Evolutionary conservation across 768 basidiomycete genomes (phyloP), one percentile per base, ranked within the genome.

Genomic region (Pisolithus albus): DNA sequence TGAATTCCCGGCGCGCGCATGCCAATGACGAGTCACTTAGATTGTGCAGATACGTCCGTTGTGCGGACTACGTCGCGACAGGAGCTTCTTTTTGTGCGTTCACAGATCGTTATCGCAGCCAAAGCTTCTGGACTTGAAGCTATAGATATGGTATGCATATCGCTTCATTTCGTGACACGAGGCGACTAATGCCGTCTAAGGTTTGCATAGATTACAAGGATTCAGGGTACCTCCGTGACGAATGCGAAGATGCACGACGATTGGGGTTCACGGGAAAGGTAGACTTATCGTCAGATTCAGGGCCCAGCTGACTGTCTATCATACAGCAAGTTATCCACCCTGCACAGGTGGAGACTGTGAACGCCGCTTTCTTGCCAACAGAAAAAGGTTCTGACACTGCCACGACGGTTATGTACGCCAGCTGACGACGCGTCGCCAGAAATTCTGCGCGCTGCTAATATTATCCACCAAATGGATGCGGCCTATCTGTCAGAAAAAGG

Each of bases 201-300:
- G 90, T 94, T 8, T 93, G 91, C 60, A 82, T 93, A 34, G 84
- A 93, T 61, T 94, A 92, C 70, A 87, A 85, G 60, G 83, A 93
- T 61, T 59, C 71, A 9, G 73, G 76, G 15, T 79, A 79, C 52
- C 71, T 96, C 28, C 67, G 70, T 56, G 82, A 86, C 1, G 94
- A 96, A 64, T 87, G 84, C 47, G 64, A 75, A 45, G 92, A 96
- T 57, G 94, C 89, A 1, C 68, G 86, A 44, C 71, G 82, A 50
- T 70, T 96, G 13, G 94, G 94, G 0, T 97, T 92, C 61, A 86
- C 84, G n/a, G 94, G 92, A 42, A 96, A 96, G 79, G 92, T 82
- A 45, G 18, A 44, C 34, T 39, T 10, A 13, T 47, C 38, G 13
- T 40, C 36, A 8, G 42, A 11, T 30, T 28, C 51, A 55, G 23